phyloP scores from a whole-genome alignment of 1,284 basidiomycete species.

The Takashimella tepidaria region DNA sequence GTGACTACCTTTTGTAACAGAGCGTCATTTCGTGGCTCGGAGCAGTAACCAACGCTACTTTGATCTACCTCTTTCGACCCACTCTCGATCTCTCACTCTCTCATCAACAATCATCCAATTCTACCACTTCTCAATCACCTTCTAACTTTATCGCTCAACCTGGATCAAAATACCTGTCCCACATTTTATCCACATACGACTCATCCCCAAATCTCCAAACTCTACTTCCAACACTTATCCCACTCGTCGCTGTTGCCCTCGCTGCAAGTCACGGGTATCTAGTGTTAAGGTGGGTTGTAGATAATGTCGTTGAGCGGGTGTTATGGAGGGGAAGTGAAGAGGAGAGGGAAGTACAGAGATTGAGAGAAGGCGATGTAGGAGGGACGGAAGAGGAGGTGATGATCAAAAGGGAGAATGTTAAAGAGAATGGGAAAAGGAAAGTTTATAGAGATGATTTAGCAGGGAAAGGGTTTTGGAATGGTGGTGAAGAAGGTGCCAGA shows the following conservation, averaged over 20 bases:
- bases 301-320: constrained; percentile 65
- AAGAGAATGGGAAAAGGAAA: constrained; percentile 15
- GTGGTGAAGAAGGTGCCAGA: constrained; percentile 34
- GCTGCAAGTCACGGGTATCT: constrained; percentile 76
- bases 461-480: constrained; percentile 38
- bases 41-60: constrained; percentile 74
- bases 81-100: background rate
- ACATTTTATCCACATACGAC: constrained; percentile 33
- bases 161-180: constrained; percentile 27
- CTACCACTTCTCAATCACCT: no score
- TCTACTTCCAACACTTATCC: constrained; percentile 51
- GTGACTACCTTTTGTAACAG: no score
- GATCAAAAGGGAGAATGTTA: constrained; percentile 4
- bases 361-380: constrained; percentile 10
- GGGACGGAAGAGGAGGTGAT: constrained; percentile 3
- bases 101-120: constrained; percentile 33
- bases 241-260: constrained; percentile 68
- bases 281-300: constrained; percentile 58
- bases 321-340: constrained; percentile 69
- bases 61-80: constrained; percentile 75
- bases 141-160: constrained; percentile 23
- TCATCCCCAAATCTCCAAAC: constrained; percentile 24
- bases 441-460: constrained; percentile 8
- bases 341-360: constrained; percentile 22
- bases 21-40: constrained; percentile 82